These are phyloP conservation scores for Nakazawaea laoshanensis DNA, from an alignment of 805 yeast genomes.

Conservation along the genomic window DNA sequence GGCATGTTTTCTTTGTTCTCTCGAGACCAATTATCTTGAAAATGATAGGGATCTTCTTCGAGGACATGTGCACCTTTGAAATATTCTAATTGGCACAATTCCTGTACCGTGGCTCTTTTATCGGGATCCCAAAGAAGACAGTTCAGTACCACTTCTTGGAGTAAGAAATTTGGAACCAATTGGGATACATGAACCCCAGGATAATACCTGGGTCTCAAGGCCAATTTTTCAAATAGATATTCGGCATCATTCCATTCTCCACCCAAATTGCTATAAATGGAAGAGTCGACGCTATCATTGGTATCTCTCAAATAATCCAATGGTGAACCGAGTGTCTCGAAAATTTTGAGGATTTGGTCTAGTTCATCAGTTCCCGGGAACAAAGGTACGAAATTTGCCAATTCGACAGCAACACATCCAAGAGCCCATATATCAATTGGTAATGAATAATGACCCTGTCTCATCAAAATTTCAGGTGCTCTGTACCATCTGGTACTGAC, in stretches of 20 bases:
- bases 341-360: constrained; percentile 68
- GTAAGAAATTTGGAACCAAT: constrained; percentile 34
- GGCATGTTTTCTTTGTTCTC: no score
- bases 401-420: constrained; percentile 70
- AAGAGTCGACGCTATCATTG: constrained; percentile 7
- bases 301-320: constrained; percentile 15
- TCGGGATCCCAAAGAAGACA: constrained; percentile 77
- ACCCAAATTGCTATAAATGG: constrained; percentile 38
- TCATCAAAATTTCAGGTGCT: constrained; percentile 69
- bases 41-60: no score
- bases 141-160: constrained; percentile 30
- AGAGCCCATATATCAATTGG: constrained; percentile 86
- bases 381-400: constrained; percentile 65
- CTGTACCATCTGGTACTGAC: constrained; percentile 85
- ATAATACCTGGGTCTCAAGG: constrained; percentile 48
- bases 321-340: constrained; percentile 73
- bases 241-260: constrained; percentile 69
- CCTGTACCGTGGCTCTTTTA: constrained; percentile 44
- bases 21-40: no score
- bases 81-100: constrained; percentile 41
- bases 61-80: constrained; percentile 28
- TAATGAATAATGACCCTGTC: constrained; percentile 52
- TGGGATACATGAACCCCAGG: constrained; percentile 39
- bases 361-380: constrained; percentile 78
- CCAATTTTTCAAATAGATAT: constrained; percentile 40